Evolutionary conservation across 2,329 filamentous ascomycete species (phyloP), one percentile per base, ranked within the genome.

Genomic region (Aspergillus oerlinghausenensis): DNA sequence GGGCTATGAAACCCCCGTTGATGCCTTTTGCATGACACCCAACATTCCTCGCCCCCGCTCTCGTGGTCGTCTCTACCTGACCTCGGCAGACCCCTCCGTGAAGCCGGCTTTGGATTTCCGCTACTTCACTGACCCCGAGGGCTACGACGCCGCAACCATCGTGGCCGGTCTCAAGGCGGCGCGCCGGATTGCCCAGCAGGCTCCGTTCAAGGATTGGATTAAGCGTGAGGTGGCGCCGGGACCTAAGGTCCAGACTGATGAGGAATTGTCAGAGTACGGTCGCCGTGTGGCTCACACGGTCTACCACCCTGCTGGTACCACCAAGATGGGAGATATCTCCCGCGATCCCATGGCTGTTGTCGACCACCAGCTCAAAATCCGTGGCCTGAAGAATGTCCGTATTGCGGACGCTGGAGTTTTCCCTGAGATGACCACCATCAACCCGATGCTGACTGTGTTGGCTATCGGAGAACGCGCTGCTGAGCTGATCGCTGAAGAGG

Each of bases 21-120:
- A 92, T 67, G 90, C 90, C 52, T 95, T 95, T 80, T 94, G 90
- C 83, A 94, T 94, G 88, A 94, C 90, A 17, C 90, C 90, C 67
- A 94, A 95, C 78, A 94, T 95, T 67, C 90, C 89, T 35, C 88
- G 90, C 25, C 88, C 90, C 28, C 86, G 89, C 54, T 92, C 88
- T 49, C 85, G 88, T 54, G 90, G 90, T 57, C 84, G 86, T 62
- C 79, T 93, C 67, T 93, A 88, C 77, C 84, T 93, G 63, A 90
- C 88, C 53, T 90, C 87, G 28, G 74, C 85, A 38, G 88, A 93
- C 74, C 89, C 90, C 1, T 80, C 70, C 62, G 86, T 90, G 71
- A 93, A 93, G 78, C 90, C 90, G 17, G 88, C 89, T 2, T 84
- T 94, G 59, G 90, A 94, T 78, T 93, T 93, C 85, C 86, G 88